Evolutionary conservation across 257 asterid genomes (phyloP), one percentile per base, ranked within the genome.

Genomic region (Thymus mandschuricus): DNA sequence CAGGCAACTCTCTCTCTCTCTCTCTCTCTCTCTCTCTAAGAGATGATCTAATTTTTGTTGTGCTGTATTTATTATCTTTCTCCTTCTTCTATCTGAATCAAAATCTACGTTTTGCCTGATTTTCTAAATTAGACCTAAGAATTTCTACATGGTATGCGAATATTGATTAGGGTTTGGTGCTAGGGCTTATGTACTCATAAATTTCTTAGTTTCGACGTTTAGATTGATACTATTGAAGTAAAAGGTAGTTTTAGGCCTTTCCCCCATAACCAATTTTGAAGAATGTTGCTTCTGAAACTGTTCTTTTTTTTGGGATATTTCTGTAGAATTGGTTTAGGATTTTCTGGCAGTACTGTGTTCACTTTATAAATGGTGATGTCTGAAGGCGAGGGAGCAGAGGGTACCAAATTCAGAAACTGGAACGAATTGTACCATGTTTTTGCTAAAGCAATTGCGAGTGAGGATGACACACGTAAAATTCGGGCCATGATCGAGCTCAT

Each of bases 401-500:
- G 71, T 50, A 65, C 57, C 75, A 61, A 44, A 10, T 60, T 46
- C 72, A 72, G 57, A 60, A 64, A 86, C 64, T 88, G 92, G 92
- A 85, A 81, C 38, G 81, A 64, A 58, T 78, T 82, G 12, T 80
- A 83, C 72, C 68, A 43, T 65, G 77, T 54, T 38, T 88, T 72
- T 79, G 70, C 78, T 56, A 59, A 75, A 66, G 83, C 54, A 40
- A 67, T 81, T 54, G 71, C 85, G 50, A 21, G 72, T 51, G 84
- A 80, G 13, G 62, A 81, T 50, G 86, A 85, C 45, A 71, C 46
- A 11, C 63, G 59, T 40, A 75, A 79, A 70, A 65, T 86, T 57
- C 80, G 73, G 56, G 89, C 84, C 64, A 72, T 83, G 13, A n/a
- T 75, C 41, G 79, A 80, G 79, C 86, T 88, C 54, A 84, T 84